Evolutionary conservation across 2,329 filamentous ascomycete genomes (phyloP).

Genomic region (Aspergillus ochraceus): DNA sequence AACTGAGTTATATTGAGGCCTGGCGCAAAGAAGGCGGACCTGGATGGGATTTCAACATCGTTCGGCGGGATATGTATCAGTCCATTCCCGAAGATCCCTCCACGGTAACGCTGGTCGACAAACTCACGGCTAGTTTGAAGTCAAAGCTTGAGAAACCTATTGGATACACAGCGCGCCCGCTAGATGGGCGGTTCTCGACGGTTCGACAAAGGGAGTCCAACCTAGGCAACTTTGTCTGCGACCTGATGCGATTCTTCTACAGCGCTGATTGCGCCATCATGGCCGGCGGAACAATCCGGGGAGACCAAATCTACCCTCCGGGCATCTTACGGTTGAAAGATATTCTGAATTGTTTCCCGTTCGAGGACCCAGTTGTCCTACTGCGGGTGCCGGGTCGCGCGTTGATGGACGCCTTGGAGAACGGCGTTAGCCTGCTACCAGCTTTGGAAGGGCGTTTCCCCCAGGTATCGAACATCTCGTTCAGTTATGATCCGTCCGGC

Average conservation of each 20-base stretch:
- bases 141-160: constrained; percentile 78
- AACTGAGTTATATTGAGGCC: constrained; percentile 83
- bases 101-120: constrained; percentile 63
- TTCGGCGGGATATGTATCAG: constrained; percentile 70
- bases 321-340: constrained; percentile 76
- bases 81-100: constrained; percentile 64
- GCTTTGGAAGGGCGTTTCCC: constrained; percentile 82
- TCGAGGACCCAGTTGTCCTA: constrained; percentile 85
- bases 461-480: constrained; percentile 80
- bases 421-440: constrained; percentile 76
- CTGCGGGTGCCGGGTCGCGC: constrained; percentile 70
- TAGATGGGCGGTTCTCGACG: constrained; percentile 84
- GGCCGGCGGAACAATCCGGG: constrained; percentile 81
- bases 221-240: constrained; percentile 85
- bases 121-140: constrained; percentile 71
- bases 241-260: constrained; percentile 85
- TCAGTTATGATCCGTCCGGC: constrained; percentile 67
- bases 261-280: constrained; percentile 78
- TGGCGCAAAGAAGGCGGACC: constrained; percentile 55
- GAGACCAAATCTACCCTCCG: constrained; percentile 84
- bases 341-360: constrained; percentile 86
- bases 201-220: constrained; percentile 78
- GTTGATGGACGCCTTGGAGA: constrained; percentile 79
- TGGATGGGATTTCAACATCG: constrained; percentile 78
- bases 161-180: constrained; percentile 76